Conservation (phyloP, 2,329 filamentous ascomycete species). For the Biscogniauxia marginata region DNA sequence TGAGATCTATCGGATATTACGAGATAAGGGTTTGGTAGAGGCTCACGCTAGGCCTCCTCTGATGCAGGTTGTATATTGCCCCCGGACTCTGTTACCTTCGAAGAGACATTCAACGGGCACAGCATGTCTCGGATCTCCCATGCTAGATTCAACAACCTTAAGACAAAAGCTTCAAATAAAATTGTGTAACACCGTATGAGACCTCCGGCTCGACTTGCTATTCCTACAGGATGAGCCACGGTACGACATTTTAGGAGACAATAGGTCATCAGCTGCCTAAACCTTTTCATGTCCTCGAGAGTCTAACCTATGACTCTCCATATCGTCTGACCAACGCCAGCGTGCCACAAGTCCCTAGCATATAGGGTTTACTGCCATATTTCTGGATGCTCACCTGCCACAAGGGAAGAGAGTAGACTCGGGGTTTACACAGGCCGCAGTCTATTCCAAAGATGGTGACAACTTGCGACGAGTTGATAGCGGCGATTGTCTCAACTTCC, state of each 20-base stretch:
- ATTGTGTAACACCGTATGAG: neutral
- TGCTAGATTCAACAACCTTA: neutral
- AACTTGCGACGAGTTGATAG: neutral
- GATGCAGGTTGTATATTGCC: neutral
- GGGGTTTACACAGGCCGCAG: neutral
- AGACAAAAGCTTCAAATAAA: neutral
- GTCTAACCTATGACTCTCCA: neutral
- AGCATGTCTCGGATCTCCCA: neutral
- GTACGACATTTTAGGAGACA: neutral
- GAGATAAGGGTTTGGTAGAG: neutral
- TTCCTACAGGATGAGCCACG: neutral
- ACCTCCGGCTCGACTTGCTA: neutral
- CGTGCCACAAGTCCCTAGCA: neutral
- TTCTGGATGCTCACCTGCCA: neutral
- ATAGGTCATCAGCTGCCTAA: neutral
- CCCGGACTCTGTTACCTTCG: neutral
- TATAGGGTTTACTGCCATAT: neutral
- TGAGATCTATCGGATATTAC: neutral
- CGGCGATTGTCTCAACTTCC: neutral
- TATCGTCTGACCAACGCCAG: neutral
- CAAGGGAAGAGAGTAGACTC: neutral
- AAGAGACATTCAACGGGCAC: neutral
- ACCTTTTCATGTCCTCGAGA: neutral
- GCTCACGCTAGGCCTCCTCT: neutral
- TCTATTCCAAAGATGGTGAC: neutral